Evolutionary conservation across 148 eudicot genomes (phyloP), one percentile per base, ranked within the genome.

Genomic region (Nepenthes gracilis): DNA sequence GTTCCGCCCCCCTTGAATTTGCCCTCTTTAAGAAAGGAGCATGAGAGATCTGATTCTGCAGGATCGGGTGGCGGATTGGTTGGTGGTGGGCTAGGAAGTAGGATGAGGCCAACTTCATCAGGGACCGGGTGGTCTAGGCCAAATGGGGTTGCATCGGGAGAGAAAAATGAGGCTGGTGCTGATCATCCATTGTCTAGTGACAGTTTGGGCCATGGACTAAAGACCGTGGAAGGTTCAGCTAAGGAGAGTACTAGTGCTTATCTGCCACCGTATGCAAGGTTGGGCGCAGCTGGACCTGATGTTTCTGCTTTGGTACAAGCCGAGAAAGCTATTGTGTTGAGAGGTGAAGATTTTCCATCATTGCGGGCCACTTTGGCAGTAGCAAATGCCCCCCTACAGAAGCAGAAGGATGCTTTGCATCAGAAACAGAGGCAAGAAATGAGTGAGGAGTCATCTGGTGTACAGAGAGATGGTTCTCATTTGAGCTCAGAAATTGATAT

Each of bases 1-100:
- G 91, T 93, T 77, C 95, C 96, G 70, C 96, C 99, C 92, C 98
- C 96, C 86, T 83, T 93, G 99, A 93, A 93, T 69, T 81, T 93
- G 65, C 96, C 99, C 0, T 93, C 99, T 12, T 36, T 84, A 60
- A 93, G 96, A 82, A 93, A 85, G 76, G 99, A 93, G 51, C 91
- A 93, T 68, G 88, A 92, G 80, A 82, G 67, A 64, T 84, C 82
- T 75, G 96, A 93, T 78, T 60, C 72, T 2, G 70, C 73, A 12
- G 95, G 96, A 11, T 52, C 91, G 0, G 89, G 84, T 36, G 65
- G 82, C 64, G 89, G 87, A 43, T 43, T 75, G 12, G 85, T 57
- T 23, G 78, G 75, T 15, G 67, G 61, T 33, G 78, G 72, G 55
- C 48, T 72, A 11, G 87, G 90, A 35, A 72, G 68, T 72, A 88